These are phyloP conservation scores for Phytophthora parvispora DNA, from an alignment of 352 stramenopile genomes.

Conservation along the genomic window DNA sequence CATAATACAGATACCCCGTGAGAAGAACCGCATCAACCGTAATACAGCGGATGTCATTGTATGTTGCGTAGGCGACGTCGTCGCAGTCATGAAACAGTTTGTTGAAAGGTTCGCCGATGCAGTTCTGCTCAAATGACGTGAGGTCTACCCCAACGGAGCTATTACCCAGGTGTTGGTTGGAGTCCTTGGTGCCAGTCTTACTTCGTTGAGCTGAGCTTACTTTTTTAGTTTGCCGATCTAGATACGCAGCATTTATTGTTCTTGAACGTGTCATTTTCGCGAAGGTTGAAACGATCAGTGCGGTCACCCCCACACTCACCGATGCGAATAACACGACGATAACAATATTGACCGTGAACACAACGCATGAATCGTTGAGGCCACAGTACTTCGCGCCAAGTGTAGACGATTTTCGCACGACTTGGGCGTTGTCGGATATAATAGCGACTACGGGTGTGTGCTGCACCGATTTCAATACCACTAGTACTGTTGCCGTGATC, in stretches of 20 bases:
- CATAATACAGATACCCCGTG: constrained; percentile 30
- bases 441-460: constrained; percentile 6
- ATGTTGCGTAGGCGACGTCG: constrained; percentile 14
- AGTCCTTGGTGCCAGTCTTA: not conserved
- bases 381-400: constrained; percentile 21
- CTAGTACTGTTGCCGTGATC: constrained; percentile 2
- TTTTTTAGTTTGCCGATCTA: not conserved
- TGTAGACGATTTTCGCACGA: constrained; percentile 12
- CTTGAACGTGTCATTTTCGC: not conserved
- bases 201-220: not conserved
- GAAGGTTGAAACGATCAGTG: constrained; percentile 4
- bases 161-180: too few relatives aligned
- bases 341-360: constrained; percentile 17
- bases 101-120: constrained; percentile 9
- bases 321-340: constrained; percentile 10
- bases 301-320: constrained; percentile 1
- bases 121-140: constrained; percentile 18
- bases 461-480: not conserved
- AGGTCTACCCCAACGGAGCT: too few relatives aligned
- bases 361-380: constrained; percentile 22
- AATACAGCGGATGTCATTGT: constrained; percentile 5
- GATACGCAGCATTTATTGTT: not conserved
- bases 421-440: constrained; percentile 9
- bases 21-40: constrained; percentile 22
- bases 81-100: constrained; percentile 27